phyloP scores from a whole-genome alignment of 2,329 filamentous ascomycete genomes.

The Xylariaceae sp. region DNA sequence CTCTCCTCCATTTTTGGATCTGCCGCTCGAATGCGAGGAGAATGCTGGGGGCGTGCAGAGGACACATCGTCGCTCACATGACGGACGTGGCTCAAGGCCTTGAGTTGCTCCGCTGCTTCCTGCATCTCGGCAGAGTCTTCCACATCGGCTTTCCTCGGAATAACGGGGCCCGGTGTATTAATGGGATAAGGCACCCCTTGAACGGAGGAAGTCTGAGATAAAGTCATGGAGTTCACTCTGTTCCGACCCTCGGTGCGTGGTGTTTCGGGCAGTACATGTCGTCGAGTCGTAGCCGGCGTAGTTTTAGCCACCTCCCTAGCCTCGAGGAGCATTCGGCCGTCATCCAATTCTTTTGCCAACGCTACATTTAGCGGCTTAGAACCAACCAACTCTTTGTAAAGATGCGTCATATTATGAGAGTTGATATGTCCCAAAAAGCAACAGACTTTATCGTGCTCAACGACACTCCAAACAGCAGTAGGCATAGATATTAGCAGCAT shows the following conservation, averaged over 20 bases:
- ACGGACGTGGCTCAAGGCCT: slow-evolving; percentile 61
- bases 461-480: slow-evolving; percentile 58
- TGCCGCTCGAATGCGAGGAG: slow-evolving; percentile 23
- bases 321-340: slow-evolving; percentile 54
- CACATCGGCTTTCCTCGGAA: slow-evolving; percentile 43
- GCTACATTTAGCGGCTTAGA: slow-evolving; percentile 41
- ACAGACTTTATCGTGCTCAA: slow-evolving; percentile 64
- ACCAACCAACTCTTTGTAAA: slow-evolving; percentile 57
- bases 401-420: slow-evolving; percentile 63
- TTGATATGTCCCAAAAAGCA: slow-evolving; percentile 62
- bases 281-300: slow-evolving; percentile 29
- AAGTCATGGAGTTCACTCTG: slow-evolving; percentile 23
- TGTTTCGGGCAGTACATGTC: slow-evolving; percentile 29
- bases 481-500: slow-evolving; percentile 66
- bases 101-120: slow-evolving; percentile 63
- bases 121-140: slow-evolving; percentile 68
- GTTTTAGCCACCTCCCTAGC: slow-evolving; percentile 44
- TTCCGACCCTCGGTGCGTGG: slow-evolving; percentile 26
- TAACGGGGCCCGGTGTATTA: slow-evolving; percentile 26
- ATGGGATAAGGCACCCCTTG: slow-evolving; percentile 21
- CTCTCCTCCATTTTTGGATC: slow-evolving; percentile 39
- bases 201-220: slow-evolving; percentile 23
- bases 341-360: slow-evolving; percentile 51
- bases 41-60: slow-evolving; percentile 21
- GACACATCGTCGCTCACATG: slow-evolving; percentile 46